phyloP scores from a whole-genome alignment of 345 rosid genomes.

The Lumnitzera racemosa region DNA sequence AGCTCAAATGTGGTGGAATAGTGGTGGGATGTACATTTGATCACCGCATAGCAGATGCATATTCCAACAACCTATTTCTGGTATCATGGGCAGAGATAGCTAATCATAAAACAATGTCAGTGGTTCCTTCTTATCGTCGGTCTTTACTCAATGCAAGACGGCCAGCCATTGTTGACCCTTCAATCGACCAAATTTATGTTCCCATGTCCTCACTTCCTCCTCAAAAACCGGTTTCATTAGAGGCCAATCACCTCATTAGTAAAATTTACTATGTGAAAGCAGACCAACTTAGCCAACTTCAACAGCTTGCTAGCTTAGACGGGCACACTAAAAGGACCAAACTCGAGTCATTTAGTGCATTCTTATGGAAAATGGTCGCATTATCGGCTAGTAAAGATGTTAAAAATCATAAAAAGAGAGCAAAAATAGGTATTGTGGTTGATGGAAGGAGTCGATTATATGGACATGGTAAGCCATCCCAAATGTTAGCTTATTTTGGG shows the following conservation, averaged over 20 bases:
- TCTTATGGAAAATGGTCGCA: constrained; percentile 66
- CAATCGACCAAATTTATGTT: constrained; percentile 41
- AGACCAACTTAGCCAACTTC: constrained; percentile 25
- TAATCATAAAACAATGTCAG: constrained; percentile 30
- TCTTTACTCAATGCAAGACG: constrained; percentile 53
- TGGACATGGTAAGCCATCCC: neutral
- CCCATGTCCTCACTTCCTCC: constrained; percentile 41
- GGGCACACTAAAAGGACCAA: constrained; percentile 34
- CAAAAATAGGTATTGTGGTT: constrained; percentile 55
- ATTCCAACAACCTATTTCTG: constrained; percentile 66
- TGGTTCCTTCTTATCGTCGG: constrained; percentile 47
- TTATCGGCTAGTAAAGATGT: constrained; percentile 5
- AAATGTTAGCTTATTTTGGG: constrained; percentile 35
- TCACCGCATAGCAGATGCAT: constrained; percentile 73
- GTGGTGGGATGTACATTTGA: constrained; percentile 69
- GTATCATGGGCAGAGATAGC: constrained; percentile 64
- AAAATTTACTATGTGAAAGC: constrained; percentile 45
- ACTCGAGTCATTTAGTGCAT: constrained; percentile 57
- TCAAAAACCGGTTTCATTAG: constrained; percentile 10
- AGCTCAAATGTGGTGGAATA: constrained; percentile 58
- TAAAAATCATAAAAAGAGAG: neutral
- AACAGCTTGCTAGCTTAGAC: constrained; percentile 31
- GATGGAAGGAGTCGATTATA: constrained; percentile 50
- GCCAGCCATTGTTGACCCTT: constrained; percentile 22
- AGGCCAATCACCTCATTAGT: constrained; percentile 28